Base-by-base conservation (phyloP, 129 eudicot species). In the Flaveria trinervia region DNA sequence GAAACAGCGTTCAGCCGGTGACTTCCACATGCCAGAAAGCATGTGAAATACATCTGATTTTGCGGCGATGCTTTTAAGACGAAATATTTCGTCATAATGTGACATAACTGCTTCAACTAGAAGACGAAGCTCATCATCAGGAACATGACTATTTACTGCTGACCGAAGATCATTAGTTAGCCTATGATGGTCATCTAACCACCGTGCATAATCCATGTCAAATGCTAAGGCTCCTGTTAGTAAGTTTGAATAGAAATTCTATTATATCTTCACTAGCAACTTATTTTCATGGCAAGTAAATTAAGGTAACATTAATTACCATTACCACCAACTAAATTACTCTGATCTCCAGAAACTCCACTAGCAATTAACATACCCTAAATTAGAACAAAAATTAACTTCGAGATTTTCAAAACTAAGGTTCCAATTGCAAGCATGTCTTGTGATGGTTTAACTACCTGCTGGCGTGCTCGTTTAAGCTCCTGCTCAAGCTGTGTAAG, bases 1-100 rank as follows among this genome's bases (percentile, higher is more conserved):
- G 87, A 95, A 95, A 74, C 95, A 95, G 68, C 97, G 86, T 74
- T 95, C 99, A 9, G 89, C 99, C 14, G 99, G 99, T 68, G 99
- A 86, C 57, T 91, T 95, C 99, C 99, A 95, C 97, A 92, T 95
- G 83, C 99, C 99, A 6, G 99, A 91, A 28, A 95, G 97, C 89
- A 95, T 81, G 87, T 95, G 99, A 70, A 95, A 95, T 2, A 89
- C 92, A 65, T 95, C 96, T 2, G 95, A 83, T 44, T 89, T 95
- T 45, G 92, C 85, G 46, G 92, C 97, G 48, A 88, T 41, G 68
- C 84, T 76, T 81, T 95, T 95, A 30, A 92, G 88, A 75, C 94
- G 81, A 83, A 88, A 95, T 26, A 87, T 77, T 60, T 95, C 97
- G 5, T 91, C 92, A 26, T 95, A 89, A 82, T 95, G 96, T 3